Conservation (phyloP, 768 basidiomycete genomes). For the Tylopilus balloui region DNA sequence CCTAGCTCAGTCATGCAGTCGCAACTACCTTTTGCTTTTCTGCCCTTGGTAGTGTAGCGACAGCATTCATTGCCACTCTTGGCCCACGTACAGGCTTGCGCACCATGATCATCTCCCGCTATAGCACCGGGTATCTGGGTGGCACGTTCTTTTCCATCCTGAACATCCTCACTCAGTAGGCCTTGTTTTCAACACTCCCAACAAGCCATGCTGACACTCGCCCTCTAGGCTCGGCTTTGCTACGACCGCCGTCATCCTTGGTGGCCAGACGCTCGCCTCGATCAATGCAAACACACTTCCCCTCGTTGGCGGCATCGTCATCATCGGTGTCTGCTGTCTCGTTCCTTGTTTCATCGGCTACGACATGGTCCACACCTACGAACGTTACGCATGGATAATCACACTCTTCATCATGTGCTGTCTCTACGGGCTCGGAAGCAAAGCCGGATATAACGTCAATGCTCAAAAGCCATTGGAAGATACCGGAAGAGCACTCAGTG, state of each 20-base stretch:
- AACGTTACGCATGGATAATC: conserved; percentile 54
- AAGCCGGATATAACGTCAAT: conserved; percentile 42
- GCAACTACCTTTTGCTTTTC: conserved; percentile 45
- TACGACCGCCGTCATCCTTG: conserved; percentile 46
- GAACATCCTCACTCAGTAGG: conserved; percentile 48
- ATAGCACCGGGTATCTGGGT: conserved; percentile 46
- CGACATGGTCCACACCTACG: conserved; percentile 44
- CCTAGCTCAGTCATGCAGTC: conserved; percentile 35
- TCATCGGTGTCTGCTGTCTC: conserved; percentile 40
- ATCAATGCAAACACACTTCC: conserved; percentile 43
- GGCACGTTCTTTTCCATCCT: conserved; percentile 47
- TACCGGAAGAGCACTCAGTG: conserved; percentile 40
- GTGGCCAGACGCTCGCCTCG: conserved; percentile 48
- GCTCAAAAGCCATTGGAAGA: conserved; percentile 42
- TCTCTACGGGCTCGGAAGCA: conserved; percentile 46
- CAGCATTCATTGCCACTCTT: conserved; percentile 50
- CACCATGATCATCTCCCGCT: conserved; percentile 51
- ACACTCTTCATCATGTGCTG: conserved; percentile 45
- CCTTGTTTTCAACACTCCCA: neutral
- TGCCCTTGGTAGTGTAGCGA: conserved; percentile 38
- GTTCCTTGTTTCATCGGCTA: conserved; percentile 47
- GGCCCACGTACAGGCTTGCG: conserved; percentile 51
- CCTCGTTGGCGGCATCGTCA: conserved; percentile 45
- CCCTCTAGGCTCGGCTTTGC: conserved; percentile 43
- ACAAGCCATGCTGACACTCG: neutral